Evolutionary conservation across 352 stramenopile species (phyloP), one percentile per base, ranked within the genome.

Genomic region (Halophytophthora batemanensis): DNA sequence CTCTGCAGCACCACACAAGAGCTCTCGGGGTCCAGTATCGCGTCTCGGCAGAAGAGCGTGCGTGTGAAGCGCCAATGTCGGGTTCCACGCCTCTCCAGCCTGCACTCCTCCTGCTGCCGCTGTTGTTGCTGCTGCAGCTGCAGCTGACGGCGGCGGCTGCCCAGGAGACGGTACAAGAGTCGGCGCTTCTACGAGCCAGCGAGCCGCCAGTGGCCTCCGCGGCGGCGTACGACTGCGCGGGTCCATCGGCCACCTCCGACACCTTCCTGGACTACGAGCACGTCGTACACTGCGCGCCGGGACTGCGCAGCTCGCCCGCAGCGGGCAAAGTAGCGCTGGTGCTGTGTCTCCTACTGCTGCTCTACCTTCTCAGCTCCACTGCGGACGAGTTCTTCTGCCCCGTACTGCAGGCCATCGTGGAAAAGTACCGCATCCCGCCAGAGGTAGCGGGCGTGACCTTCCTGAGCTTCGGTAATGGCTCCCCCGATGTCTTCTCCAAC

Each of bases 341-440:
- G 14, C 28, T 76, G 33, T 53, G 76, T 38, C 66, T 92, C 14
- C 50, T 80, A 7, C 39, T 87, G 45, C 61, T 93, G 44, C 55
- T 93, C 11, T 93, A 90, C 47, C 56, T 93, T 29, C 62, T 90
- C 22, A 90, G 79, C 61, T 90, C 82, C 22, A 93, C 82, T 2
- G 82, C 82, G 43, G 82, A 93, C 57, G 69, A 81, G 52, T 93
- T 93, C 58, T 93, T 93, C 60, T 89, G 75, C 39, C 82, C 82
- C 0, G 68, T 82, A 35, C 56, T 90, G 7, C 82, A 93, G 53
- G 66, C 73, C 2, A 86, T 93, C 21, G 79, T 93, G 18, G 79
- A 88, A 42, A 83, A 86, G 59, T 89, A 86, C 55, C 77, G 64
- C 6, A 84, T 92, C 38, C 81, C 78, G 22, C 76, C 81, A 1